Percentiles rank a stretch among this genome's conserved stretches.
These are phyloP conservation scores for Leccinellum albellum DNA, from an alignment of 768 basidiomycete genomes.

Conservation along the genomic window DNA sequence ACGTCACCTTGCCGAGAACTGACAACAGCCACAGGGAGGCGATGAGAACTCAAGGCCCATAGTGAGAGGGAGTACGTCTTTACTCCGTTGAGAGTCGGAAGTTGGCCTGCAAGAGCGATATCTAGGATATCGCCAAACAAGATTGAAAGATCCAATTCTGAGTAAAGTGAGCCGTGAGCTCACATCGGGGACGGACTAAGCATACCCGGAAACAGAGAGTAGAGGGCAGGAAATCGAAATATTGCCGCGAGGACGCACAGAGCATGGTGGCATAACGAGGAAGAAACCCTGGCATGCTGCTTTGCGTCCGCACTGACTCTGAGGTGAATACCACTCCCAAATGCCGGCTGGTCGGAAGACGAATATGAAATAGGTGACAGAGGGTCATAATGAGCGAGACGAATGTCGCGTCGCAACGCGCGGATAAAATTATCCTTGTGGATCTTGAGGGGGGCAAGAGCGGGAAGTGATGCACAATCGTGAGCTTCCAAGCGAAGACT, in stretches of 20 bases:
- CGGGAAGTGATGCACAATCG: constrained; percentile 7
- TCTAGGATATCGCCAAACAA: constrained; percentile 45
- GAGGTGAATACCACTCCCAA: constrained; percentile 1
- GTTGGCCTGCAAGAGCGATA: constrained; percentile 33
- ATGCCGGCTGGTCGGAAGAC: constrained; percentile 1
- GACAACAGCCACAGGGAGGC: constrained; percentile 43
- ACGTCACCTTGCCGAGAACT: constrained; percentile 31
- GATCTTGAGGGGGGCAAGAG: constrained; percentile 29
- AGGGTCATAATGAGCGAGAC: constrained; percentile 38
- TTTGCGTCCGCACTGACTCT: constrained; percentile 34
- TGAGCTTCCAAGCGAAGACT: constrained; percentile 1
- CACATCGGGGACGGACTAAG: constrained; percentile 1
- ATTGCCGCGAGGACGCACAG: constrained; percentile 50
- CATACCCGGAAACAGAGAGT: constrained; percentile 49
- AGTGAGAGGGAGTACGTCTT: constrained; percentile 47
- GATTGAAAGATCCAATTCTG: constrained; percentile 43
- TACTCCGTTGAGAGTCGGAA: constrained; percentile 37
- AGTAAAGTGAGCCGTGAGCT: background rate
- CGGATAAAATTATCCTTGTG: constrained; percentile 35
- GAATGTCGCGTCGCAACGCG: constrained; percentile 52
- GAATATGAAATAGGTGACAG: constrained; percentile 17
- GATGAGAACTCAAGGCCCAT: constrained; percentile 49
- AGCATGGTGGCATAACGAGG: constrained; percentile 50
- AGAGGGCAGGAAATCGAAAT: constrained; percentile 44
- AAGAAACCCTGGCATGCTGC: constrained; percentile 39